phyloP scores from a whole-genome alignment of 352 stramenopile species.

The Globisporangium camurandrum region DNA sequence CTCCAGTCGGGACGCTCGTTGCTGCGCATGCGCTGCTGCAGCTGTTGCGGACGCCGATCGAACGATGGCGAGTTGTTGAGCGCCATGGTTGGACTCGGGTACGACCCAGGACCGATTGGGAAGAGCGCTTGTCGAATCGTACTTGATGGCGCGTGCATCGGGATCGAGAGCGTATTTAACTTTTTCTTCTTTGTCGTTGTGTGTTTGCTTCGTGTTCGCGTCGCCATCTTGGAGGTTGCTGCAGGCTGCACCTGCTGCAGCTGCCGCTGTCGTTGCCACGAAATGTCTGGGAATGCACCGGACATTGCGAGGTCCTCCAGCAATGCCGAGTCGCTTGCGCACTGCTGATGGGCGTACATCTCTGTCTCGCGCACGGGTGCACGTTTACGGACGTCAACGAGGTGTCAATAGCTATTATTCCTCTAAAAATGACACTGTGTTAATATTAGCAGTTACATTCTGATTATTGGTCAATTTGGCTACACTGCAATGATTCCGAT shows the following conservation, averaged over 20 bases:
- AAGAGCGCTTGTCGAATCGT: constrained; percentile 36
- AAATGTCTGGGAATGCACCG: constrained; percentile 14
- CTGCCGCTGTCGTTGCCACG: constrained; percentile 3
- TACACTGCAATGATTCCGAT: too few relatives aligned
- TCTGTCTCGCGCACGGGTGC: too few relatives aligned
- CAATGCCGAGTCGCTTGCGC: constrained; percentile 12
- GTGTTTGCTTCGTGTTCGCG: constrained; percentile 12
- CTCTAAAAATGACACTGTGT: too few relatives aligned
- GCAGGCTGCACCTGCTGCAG: neutral
- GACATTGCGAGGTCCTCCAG: constrained; percentile 34
- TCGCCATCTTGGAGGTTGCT: constrained; percentile 7
- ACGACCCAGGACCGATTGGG: constrained; percentile 31
- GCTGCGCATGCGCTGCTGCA: constrained; percentile 3
- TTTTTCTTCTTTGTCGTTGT: constrained; percentile 16
- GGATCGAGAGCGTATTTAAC: constrained; percentile 23
- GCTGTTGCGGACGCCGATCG: constrained; percentile 9
- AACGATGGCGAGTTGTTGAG: constrained; percentile 13
- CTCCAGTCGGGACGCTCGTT: neutral
- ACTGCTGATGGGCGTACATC: constrained; percentile 6
- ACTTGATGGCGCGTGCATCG: constrained; percentile 23
- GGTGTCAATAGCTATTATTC: too few relatives aligned
- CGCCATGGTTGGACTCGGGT: constrained; percentile 23
- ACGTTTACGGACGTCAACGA: too few relatives aligned
- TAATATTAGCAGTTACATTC: too few relatives aligned
- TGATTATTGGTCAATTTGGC: too few relatives aligned